Evolutionary conservation across 371 early-diverging fungal genomes (phyloP).

Genomic region (Mortierella sp.): DNA sequence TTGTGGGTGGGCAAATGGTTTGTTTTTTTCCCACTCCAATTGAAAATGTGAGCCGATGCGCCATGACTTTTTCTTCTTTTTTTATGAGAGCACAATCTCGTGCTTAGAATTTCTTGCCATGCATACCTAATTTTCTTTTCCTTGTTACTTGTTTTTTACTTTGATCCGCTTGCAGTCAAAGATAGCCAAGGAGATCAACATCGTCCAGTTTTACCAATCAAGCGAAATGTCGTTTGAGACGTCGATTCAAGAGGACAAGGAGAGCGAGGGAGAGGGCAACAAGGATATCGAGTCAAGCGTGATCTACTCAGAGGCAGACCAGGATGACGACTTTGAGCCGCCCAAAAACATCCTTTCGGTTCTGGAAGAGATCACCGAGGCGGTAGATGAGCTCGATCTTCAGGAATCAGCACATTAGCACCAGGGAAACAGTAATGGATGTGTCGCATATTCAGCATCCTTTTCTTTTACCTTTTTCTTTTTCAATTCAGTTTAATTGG

Average conservation of each 20-base stretch:
- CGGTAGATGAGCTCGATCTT: slow-evolving; percentile 27
- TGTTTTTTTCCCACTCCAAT: too few relatives aligned
- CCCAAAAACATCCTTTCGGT: slow-evolving; percentile 46
- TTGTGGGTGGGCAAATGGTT: too few relatives aligned
- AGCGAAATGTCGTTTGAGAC: slow-evolving; percentile 36
- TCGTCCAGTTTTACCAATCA: slow-evolving; percentile 34
- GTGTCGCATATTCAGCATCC: too few relatives aligned
- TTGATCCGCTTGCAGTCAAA: slow-evolving; percentile 54
- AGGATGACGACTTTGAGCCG: slow-evolving; percentile 39
- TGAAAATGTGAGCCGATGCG: not conserved
- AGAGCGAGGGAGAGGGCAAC: not conserved
- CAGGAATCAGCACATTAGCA: slow-evolving; percentile 14
- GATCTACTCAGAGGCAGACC: slow-evolving; percentile 15
- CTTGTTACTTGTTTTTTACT: not conserved
- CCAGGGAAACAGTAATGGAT: too few relatives aligned
- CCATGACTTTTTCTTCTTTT: not conserved
- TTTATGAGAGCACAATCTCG: not conserved
- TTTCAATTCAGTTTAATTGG: too few relatives aligned
- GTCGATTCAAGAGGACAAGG: slow-evolving; percentile 14
- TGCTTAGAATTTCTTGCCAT: not conserved
- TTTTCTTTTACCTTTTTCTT: too few relatives aligned
- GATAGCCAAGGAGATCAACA: slow-evolving; percentile 52
- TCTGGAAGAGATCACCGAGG: slow-evolving; percentile 35
- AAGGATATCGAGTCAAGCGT: slow-evolving; percentile 13
- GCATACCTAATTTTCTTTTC: not conserved